phyloP scores from a whole-genome alignment of 208 protist genomes.

The Acanthamoeba triangularis region DNA sequence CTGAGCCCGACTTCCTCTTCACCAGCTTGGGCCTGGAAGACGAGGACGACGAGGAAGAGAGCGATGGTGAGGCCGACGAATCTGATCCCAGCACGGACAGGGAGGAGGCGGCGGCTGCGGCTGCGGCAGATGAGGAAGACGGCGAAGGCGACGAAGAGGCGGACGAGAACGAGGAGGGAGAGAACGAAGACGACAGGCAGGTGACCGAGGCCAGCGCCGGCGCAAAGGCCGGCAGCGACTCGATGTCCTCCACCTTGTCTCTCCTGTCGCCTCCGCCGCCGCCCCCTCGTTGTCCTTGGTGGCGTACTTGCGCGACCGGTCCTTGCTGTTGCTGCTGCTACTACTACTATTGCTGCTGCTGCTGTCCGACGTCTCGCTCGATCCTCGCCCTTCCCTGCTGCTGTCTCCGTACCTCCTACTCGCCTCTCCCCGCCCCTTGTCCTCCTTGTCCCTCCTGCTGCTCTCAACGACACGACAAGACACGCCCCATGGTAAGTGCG shows the following conservation, averaged over 20 bases:
- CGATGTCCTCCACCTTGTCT: not conserved
- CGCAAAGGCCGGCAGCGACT: not conserved
- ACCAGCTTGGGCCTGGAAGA: not conserved
- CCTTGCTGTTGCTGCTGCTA: too few relatives aligned
- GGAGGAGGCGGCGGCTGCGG: not conserved
- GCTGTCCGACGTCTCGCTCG: not conserved
- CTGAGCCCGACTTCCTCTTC: not conserved
- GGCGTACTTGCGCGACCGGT: too few relatives aligned
- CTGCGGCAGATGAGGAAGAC: not conserved
- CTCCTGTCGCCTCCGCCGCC: not conserved
- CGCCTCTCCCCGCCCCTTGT: not conserved
- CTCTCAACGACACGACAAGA: not conserved
- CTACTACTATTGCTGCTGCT: not conserved
- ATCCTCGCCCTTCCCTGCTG: not conserved
- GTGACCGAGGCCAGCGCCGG: not conserved
- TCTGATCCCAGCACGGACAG: too few relatives aligned
- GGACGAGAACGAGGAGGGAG: not conserved
- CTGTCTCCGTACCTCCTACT: not conserved
- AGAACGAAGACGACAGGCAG: not conserved
- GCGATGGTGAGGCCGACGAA: not conserved
- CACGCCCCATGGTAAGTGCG: not conserved
- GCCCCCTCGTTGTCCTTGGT: not conserved
- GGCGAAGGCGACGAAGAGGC: not conserved
- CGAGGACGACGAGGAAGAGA: not conserved
- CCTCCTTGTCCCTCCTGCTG: conserved; percentile 25